Base-by-base conservation (phyloP, 2,329 filamentous ascomycete species). In the Neofusicoccum kwambonambiense region DNA sequence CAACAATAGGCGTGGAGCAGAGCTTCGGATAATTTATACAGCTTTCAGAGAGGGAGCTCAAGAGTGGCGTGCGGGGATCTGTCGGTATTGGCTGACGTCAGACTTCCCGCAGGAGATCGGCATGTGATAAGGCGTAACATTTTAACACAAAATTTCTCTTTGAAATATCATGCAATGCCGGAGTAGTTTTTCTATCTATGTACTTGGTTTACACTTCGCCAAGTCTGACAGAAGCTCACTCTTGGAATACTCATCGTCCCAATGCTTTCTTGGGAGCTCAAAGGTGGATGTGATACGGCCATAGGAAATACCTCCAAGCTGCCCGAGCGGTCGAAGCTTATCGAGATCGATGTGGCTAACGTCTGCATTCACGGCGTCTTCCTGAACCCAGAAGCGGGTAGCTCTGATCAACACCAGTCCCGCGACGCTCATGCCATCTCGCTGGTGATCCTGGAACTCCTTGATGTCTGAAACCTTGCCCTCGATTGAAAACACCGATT, bases 251-350 rank as follows among this genome's bases (percentile, higher is more conserved):
- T 51, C 49, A n/a, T 51, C 27, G 9, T 9, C 49, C 52, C 52
- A 57, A 22, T 27, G 35, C 35, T 47, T 65, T 34, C 68, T 62
- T 11, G 67, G 67, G 11, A 68, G 22, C 60, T 69, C 66, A 62
- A 68, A 68, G 5, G 66, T 67, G 8, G 35, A 39, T 13, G 60
- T 52, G 2, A 70, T 56, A 1, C 69, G 56, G 0, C 84, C 89
- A 73, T 96, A 96, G 0, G 89, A 88, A 71, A 96, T 93, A 1
- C 93, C 93, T 44, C 92, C 93, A 31, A 96, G 72, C 42, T 92
- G 86, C 69, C 86, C 87, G 11, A 96, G 83, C 0, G 93, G 91
- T 64, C 85, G 85, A 57, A 96, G 78, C 12, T 93, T 81, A 47
- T 79, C 83, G 2, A 90, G 84, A 74, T 93, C 89, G 61, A 97